These are phyloP conservation scores for Pseudogymnoascus sp. DNA, from an alignment of 2,329 filamentous ascomycete genomes.

Conservation along the genomic window DNA sequence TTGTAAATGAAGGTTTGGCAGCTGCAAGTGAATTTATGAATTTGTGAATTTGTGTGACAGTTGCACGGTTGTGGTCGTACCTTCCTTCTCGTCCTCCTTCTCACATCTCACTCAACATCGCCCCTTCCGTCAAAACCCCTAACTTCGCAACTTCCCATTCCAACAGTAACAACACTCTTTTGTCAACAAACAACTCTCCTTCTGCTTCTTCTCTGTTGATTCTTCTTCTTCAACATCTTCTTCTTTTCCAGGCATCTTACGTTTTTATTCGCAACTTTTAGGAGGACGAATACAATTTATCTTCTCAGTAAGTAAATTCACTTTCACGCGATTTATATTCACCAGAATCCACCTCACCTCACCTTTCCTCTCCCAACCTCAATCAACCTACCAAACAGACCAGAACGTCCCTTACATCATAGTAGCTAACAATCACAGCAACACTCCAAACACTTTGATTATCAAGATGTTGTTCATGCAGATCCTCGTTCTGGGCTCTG, in stretches of 20 bases:
- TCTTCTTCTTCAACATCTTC: conserved; percentile 8
- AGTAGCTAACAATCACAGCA: background rate
- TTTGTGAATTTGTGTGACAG: conserved; percentile 1
- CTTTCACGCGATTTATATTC: background rate
- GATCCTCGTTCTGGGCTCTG: conserved; percentile 19
- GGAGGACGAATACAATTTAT: conserved; percentile 6
- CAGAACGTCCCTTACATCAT: background rate
- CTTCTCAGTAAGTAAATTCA: background rate
- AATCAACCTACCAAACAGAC: background rate
- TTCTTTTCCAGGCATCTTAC: background rate
- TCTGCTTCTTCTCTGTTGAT: background rate
- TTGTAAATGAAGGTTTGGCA: background rate
- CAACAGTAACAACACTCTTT: background rate
- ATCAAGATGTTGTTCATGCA: conserved; percentile 25
- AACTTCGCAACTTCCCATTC: background rate
- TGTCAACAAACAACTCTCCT: background rate
- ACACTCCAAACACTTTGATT: conserved; percentile 6
- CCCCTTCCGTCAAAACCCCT: background rate
- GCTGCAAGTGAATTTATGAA: background rate
- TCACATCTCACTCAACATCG: background rate
- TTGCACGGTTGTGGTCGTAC: background rate
- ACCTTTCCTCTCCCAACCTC: background rate
- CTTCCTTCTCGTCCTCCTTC: background rate
- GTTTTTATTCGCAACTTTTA: conserved; percentile 4
- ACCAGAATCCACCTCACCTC: background rate